phyloP scores from a whole-genome alignment of 768 basidiomycete species.

The Russula emetica region DNA sequence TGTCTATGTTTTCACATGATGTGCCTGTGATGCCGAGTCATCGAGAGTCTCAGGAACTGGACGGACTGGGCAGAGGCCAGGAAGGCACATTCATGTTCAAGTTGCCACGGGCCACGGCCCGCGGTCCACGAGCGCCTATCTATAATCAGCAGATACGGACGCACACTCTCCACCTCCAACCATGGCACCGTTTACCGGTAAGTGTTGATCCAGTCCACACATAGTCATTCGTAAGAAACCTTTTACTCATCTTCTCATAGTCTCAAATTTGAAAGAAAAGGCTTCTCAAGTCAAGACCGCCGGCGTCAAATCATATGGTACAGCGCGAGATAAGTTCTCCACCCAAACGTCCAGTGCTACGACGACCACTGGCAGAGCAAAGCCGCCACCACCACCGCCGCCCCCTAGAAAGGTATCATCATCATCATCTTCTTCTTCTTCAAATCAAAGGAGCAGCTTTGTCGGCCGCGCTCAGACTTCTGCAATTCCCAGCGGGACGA shows the following conservation, averaged over 20 bases:
- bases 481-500: not conserved
- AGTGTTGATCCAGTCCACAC: not conserved
- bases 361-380: slow-evolving; percentile 4
- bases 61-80: too few species aligned
- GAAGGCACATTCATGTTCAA: too few species aligned
- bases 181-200: slow-evolving; percentile 23
- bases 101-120: too few species aligned
- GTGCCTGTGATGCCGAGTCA: too few species aligned
- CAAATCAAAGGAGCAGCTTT: not conserved
- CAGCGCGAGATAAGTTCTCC: slow-evolving; percentile 9
- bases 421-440: not conserved
- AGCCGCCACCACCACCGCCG: slow-evolving; percentile 4
- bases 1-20: too few species aligned
- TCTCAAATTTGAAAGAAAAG: slow-evolving; percentile 19
- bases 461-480: not conserved
- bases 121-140: too few species aligned
- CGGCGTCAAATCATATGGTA: slow-evolving; percentile 12
- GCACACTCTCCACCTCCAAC: not conserved
- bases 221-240: too few species aligned
- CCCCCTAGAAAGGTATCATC: slow-evolving; percentile 7
- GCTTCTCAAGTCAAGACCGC: slow-evolving; percentile 15
- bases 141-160: too few species aligned
- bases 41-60: too few species aligned
- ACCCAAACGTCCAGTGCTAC: not conserved
- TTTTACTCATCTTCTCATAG: not conserved